Evolutionary conservation across 441 rosid genomes (phyloP), one percentile per base, ranked within the genome.

Genomic region (Gossypium aridum): DNA sequence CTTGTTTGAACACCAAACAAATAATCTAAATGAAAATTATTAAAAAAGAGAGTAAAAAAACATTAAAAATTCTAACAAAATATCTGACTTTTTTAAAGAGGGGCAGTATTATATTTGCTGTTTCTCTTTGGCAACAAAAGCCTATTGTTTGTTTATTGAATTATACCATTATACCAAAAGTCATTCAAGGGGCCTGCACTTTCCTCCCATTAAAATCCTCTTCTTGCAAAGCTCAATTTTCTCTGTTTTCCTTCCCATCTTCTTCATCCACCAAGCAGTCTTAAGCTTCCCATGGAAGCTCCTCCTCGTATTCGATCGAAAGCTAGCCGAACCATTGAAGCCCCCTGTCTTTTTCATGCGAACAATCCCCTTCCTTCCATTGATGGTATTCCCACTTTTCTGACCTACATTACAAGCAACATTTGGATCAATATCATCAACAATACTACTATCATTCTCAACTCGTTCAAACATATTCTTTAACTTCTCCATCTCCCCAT

Each of bases 191-290:
- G 95, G 98, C 79, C 64, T 86, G 85, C 98, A 93, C 73, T 67
- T 92, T 62, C 22, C 87, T 8, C 98, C 98, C 89, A 89, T 84
- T 16, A 92, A 76, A 59, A 91, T 92, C 83, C 92, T 91, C 86
- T 87, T 92, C 86, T 86, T 92, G 80, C 94, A 92, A 2, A 91
- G 75, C 72, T 90, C 92, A 13, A 63, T 67, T 0, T 54, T 2
- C 61, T 10, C 31, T 70, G 69, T 69, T 2, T 75, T 74, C 2
- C 74, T 74, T 43, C 64, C 5, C 65, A 17, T 53, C 62, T 25
- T 54, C 60, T 20, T 72, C 72, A 51, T 77, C 0, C 54, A 17
- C 53, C 53, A 17, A 19, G 16, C 53, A 1, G 13, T 37, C n/a
- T 64, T 64, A 9, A 19, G 26, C 26, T 19, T 64, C 51, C 51